Percentiles rank a stretch among this genome's conserved stretches.
Conservation (phyloP, 768 basidiomycete genomes). For the Mycena maculata region DNA sequence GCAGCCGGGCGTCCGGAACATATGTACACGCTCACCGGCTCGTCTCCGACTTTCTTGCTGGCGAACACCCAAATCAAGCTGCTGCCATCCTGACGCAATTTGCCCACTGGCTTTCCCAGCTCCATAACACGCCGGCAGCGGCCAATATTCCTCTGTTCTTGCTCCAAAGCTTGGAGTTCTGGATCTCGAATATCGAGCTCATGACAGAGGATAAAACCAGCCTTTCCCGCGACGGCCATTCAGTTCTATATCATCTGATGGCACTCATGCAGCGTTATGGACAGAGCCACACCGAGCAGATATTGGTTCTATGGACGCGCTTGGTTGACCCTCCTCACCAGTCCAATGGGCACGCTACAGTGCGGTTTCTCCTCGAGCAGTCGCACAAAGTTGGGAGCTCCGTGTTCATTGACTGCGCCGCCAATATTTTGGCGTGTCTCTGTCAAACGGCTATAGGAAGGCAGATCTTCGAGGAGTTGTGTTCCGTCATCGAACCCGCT, state of each 20-base stretch:
- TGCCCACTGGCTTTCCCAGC: constrained; percentile 75
- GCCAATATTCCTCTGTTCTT: constrained; percentile 65
- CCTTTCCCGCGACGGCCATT: constrained; percentile 68
- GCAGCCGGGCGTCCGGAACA: constrained; percentile 77
- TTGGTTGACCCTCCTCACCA: constrained; percentile 79
- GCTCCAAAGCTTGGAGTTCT: constrained; percentile 84
- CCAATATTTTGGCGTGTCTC: constrained; percentile 85
- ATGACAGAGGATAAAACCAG: constrained; percentile 67
- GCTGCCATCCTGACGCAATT: constrained; percentile 76
- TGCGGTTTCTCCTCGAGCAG: constrained; percentile 88
- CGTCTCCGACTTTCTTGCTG: constrained; percentile 82
- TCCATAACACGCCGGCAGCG: constrained; percentile 62
- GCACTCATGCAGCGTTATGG: constrained; percentile 84
- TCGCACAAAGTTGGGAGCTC: constrained; percentile 85
- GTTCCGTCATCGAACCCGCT: constrained; percentile 83
- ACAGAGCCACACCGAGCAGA: constrained; percentile 81
- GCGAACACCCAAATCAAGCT: constrained; percentile 76
- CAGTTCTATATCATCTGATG: constrained; percentile 83
- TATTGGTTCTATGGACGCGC: constrained; percentile 82
- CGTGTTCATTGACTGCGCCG: constrained; percentile 81
- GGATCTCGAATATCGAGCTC: constrained; percentile 83
- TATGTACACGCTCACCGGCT: constrained; percentile 85
- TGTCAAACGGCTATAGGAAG: constrained; percentile 80
- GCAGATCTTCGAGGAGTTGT: constrained; percentile 85
- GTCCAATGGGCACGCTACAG: constrained; percentile 81